Evolutionary conservation across 345 rosid species (phyloP).

Genomic region (Salix arbutifolia): DNA sequence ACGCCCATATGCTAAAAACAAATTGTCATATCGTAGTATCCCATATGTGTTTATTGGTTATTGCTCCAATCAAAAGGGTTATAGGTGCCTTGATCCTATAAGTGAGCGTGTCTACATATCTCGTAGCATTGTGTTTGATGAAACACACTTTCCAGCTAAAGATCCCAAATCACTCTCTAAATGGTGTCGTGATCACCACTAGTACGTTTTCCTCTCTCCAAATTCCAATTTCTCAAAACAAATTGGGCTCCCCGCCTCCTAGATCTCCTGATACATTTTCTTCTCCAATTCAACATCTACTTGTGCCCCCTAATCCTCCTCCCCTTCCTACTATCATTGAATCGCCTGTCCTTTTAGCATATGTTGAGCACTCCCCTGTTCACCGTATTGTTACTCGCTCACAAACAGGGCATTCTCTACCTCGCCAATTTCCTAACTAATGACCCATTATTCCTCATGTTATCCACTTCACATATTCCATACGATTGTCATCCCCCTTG

Average conservation of each 20-base stretch:
- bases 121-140: background rate
- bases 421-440: background rate
- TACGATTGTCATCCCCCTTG: fast-evolving
- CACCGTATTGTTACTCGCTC: background rate
- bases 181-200: background rate
- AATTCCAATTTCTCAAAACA: too few relatives aligned
- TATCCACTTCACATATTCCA: background rate
- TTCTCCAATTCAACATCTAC: too few relatives aligned
- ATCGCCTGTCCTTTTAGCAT: fast-evolving
- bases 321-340: background rate
- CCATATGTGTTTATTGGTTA: background rate
- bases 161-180: background rate
- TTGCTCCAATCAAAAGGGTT: background rate
- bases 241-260: fast-evolving
- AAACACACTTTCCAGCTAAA: background rate
- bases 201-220: background rate
- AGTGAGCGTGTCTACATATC: background rate
- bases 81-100: background rate
- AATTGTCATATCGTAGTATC: too few relatives aligned
- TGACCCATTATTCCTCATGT: background rate
- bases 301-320: fast-evolving
- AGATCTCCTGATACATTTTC: too few relatives aligned
- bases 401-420: background rate
- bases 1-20: background rate
- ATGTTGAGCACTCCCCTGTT: background rate